Percentiles rank a stretch among this genome's conserved stretches.
Conservation (phyloP, 805 yeast genomes). For the Pichia kluyveri region DNA sequence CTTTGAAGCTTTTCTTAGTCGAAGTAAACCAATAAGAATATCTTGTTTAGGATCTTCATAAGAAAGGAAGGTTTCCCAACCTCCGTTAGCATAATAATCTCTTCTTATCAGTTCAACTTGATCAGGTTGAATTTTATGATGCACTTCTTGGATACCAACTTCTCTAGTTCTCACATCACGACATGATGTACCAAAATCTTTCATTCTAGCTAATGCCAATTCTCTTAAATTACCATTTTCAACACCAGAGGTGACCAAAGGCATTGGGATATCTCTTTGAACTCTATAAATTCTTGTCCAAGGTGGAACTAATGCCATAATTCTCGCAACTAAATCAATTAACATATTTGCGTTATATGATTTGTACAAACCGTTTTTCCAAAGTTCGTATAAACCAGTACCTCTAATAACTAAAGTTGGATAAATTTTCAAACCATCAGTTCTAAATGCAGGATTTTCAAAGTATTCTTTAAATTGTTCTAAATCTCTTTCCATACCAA, state of each 20-base stretch:
- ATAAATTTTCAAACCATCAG: conserved; percentile 91
- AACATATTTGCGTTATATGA: conserved; percentile 92
- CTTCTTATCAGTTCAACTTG: conserved; percentile 93
- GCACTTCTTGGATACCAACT: conserved; percentile 98
- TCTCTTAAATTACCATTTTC: conserved; percentile 96
- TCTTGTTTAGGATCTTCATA: conserved; percentile 97
- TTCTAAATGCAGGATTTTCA: conserved; percentile 93
- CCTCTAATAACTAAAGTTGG: conserved; percentile 97
- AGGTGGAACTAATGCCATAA: conserved; percentile 93
- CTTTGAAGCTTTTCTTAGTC: conserved; percentile 83
- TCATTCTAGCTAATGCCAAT: conserved; percentile 93
- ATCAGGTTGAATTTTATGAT: conserved; percentile 92
- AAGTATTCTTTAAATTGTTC: conserved; percentile 95
- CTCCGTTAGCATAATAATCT: conserved; percentile 95
- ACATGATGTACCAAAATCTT: conserved; percentile 92
- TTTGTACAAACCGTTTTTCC: conserved; percentile 93
- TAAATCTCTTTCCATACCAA: conserved; percentile 95
- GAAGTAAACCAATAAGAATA: conserved; percentile 80
- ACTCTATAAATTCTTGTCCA: conserved; percentile 99
- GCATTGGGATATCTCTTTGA: conserved; percentile 99
- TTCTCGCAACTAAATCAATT: conserved; percentile 91
- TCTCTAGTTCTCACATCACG: conserved; percentile 96
- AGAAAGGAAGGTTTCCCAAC: conserved; percentile 95
- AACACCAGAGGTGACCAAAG: conserved; percentile 93
- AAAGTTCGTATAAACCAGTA: conserved; percentile 90